Percentiles rank a stretch among this genome's conserved stretches.
phyloP scores from a whole-genome alignment of 805 yeast genomes.

The Naumovozyma baii region DNA sequence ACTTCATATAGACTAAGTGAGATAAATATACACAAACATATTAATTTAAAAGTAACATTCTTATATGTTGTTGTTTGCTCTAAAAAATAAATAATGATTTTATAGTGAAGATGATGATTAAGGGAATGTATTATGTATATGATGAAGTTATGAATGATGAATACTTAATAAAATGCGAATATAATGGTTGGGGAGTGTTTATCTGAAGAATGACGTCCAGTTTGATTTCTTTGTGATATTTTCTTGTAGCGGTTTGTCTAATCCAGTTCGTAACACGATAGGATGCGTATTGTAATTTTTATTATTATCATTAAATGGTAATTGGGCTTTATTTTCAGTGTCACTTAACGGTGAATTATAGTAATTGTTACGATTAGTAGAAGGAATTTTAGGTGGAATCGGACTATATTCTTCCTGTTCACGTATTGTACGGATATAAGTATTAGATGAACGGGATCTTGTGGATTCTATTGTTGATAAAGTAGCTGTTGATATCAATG shows the following conservation, averaged over 20 bases:
- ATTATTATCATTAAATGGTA: neutral
- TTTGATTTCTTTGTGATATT: neutral
- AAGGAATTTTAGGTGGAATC: slow-evolving; percentile 1
- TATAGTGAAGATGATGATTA: too few relatives aligned
- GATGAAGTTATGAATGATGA: too few relatives aligned
- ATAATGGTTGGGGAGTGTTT: too few relatives aligned
- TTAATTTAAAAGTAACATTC: neutral
- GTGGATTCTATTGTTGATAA: slow-evolving; percentile 17
- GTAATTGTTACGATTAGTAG: slow-evolving; percentile 1
- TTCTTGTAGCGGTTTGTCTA: neutral
- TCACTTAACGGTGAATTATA: slow-evolving; percentile 3
- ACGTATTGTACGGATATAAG: slow-evolving; percentile 1
- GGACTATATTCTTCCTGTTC: neutral
- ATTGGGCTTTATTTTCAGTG: neutral
- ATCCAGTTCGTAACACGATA: neutral
- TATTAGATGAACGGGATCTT: slow-evolving; percentile 3
- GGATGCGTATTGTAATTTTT: neutral
- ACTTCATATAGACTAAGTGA: neutral
- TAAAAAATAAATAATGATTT: too few relatives aligned
- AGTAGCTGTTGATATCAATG: slow-evolving; percentile 34
- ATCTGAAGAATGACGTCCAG: slow-evolving; percentile 1
- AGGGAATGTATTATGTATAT: too few relatives aligned
- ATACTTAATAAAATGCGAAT: too few relatives aligned
- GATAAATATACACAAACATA: neutral
- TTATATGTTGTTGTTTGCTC: too few relatives aligned